A percentile compares a stretch with the other conserved stretches of the same genome.
Conservation (phyloP, 768 basidiomycete genomes). For the Leccinum disarticulatum region DNA sequence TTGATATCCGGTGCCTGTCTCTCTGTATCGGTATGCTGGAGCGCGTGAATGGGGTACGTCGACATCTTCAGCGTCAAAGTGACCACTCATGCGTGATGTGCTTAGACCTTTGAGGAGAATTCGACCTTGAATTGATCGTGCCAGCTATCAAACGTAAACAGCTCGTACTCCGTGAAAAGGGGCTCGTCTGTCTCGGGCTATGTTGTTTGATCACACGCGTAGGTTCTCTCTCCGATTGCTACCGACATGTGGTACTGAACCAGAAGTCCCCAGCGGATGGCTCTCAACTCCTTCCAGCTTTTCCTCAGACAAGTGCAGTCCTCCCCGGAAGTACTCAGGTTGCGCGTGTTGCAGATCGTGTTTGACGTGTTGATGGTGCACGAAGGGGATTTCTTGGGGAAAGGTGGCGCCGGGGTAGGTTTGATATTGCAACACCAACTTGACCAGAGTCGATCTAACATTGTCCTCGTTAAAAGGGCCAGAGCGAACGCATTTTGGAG, state of each 20-base stretch:
- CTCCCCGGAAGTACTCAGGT: conserved; percentile 63
- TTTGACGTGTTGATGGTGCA: conserved; percentile 90
- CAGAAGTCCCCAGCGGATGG: conserved; percentile 25
- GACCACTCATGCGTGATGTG: not conserved
- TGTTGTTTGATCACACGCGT: conserved; percentile 71
- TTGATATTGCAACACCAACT: not conserved
- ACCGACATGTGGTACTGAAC: not conserved
- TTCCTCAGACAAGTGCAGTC: conserved; percentile 75
- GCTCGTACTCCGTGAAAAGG: conserved; percentile 59
- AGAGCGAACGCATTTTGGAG: conserved; percentile 63
- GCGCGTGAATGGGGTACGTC: conserved; percentile 76
- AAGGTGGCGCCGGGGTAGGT: conserved; percentile 38
- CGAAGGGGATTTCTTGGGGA: conserved; percentile 59
- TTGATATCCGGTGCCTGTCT: conserved; percentile 73
- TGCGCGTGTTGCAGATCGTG: conserved; percentile 71
- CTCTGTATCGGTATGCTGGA: conserved; percentile 85
- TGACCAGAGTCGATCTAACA: not conserved
- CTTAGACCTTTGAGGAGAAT: conserved; percentile 61
- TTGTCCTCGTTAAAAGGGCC: not conserved
- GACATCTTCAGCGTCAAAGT: not conserved
- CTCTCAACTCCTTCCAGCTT: conserved; percentile 64
- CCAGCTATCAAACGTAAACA: conserved; percentile 91
- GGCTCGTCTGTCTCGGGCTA: conserved; percentile 66
- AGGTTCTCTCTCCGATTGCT: not conserved
- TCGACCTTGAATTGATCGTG: conserved; percentile 80